These are phyloP conservation scores for Steccherinum ochraceum DNA, from an alignment of 768 basidiomycete genomes.

Conservation along the genomic window DNA sequence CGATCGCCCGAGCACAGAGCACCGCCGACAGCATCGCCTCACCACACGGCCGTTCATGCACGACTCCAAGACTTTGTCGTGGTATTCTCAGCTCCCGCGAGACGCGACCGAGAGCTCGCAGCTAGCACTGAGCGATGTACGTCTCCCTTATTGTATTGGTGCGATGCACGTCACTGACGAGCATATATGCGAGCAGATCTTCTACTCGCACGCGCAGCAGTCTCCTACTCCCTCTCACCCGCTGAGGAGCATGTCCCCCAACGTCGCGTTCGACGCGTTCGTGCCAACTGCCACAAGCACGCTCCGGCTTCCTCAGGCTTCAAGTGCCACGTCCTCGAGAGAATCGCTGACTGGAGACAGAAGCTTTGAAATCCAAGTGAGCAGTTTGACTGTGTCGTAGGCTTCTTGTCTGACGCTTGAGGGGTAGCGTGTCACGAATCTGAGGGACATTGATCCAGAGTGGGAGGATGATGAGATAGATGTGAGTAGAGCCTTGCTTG, in stretches of 20 bases:
- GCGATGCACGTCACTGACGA: too few species aligned
- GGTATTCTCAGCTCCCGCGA: background rate
- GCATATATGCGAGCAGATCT: background rate
- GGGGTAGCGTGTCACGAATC: slow-evolving; percentile 33
- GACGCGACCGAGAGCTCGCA: background rate
- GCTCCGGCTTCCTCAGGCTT: too few species aligned
- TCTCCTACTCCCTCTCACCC: background rate
- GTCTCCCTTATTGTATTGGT: background rate
- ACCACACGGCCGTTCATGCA: too few species aligned
- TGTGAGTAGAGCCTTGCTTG: slow-evolving; percentile 19
- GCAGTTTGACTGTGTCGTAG: slow-evolving; percentile 4
- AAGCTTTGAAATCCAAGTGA: slow-evolving; percentile 39
- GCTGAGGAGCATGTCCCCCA: background rate
- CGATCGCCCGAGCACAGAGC: background rate
- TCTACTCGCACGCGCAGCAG: background rate
- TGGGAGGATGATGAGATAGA: slow-evolving; percentile 46
- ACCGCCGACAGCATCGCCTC: too few species aligned
- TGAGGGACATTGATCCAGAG: slow-evolving; percentile 35
- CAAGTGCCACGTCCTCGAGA: too few species aligned
- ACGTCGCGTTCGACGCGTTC: background rate
- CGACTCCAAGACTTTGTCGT: background rate
- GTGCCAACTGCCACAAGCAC: too few species aligned
- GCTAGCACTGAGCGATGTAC: background rate
- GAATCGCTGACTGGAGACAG: slow-evolving; percentile 7
- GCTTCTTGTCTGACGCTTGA: background rate